Percentiles rank a stretch among this genome's conserved stretches.
Evolutionary conservation across 176 grass and related monocot genomes (phyloP).

Genomic region (Avena sativa): DNA sequence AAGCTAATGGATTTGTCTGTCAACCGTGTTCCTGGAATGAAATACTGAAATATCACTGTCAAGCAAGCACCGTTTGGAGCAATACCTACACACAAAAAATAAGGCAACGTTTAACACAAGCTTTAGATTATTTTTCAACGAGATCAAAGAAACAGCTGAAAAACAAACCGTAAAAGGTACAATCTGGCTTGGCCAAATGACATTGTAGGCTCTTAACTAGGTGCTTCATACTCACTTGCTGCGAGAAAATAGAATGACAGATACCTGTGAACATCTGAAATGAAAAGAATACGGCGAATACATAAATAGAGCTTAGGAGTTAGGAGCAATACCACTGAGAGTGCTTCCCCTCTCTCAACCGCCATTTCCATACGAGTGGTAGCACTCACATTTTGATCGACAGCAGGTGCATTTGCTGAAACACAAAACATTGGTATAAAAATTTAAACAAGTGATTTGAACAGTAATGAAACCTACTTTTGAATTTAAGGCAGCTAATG

Average conservation of each 20-base stretch:
- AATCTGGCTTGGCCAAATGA: conserved; percentile 95
- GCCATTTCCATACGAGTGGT: conserved; percentile 80
- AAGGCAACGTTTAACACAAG: conserved; percentile 35
- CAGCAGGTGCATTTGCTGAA: conserved; percentile 70
- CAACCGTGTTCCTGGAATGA: conserved; percentile 79
- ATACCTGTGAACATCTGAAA: conserved; percentile 40
- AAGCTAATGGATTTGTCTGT: conserved; percentile 96
- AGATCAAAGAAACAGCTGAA: conserved; percentile 29
- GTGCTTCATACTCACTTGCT: conserved; percentile 96
- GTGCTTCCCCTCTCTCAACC: conserved; percentile 81
- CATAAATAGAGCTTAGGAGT: conserved; percentile 23
- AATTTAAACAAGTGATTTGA: background rate
- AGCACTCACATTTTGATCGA: conserved; percentile 71
- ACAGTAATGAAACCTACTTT: background rate
- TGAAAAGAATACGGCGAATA: conserved; percentile 14
- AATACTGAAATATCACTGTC: conserved; percentile 93
- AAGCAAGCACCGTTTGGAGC: conserved; percentile 87
- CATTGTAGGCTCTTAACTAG: conserved; percentile 87
- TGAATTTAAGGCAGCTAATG: conserved; percentile 11
- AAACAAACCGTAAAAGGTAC: conserved; percentile 85
- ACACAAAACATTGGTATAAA: background rate
- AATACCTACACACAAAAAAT: conserved; percentile 63
- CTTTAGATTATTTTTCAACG: background rate
- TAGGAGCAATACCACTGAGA: conserved; percentile 64
- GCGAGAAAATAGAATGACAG: conserved; percentile 39